Evolutionary conservation across 176 grass and related monocot species (phyloP).

Genomic region (Hyparrhenia diplandra): DNA sequence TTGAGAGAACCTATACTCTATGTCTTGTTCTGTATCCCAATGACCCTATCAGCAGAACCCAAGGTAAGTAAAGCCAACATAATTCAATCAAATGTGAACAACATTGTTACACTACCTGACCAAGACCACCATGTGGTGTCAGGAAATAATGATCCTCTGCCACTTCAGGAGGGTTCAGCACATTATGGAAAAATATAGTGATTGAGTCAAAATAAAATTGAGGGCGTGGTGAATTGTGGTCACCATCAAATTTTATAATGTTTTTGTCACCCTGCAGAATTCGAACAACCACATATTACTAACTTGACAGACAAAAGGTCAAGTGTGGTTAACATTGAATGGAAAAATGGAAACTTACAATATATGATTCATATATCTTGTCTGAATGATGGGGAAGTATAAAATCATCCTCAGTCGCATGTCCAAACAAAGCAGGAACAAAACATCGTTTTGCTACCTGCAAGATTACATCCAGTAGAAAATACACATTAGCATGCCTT

Average conservation of each 20-base stretch:
- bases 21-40: conserved; percentile 71
- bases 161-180: conserved; percentile 75
- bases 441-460: conserved; percentile 91
- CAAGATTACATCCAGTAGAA: conserved; percentile 26
- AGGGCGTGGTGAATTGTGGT: conserved; percentile 96
- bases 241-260: conserved; percentile 99
- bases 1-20: conserved; percentile 59
- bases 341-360: conserved; percentile 46
- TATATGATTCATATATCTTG: conserved; percentile 79
- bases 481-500: neutral
- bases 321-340: neutral
- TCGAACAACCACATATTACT: conserved; percentile 29
- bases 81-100: neutral
- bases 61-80: conserved; percentile 29
- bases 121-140: conserved; percentile 40
- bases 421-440: conserved; percentile 89
- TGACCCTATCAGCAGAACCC: conserved; percentile 47
- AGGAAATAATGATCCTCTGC: conserved; percentile 59
- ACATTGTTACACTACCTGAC: conserved; percentile 46
- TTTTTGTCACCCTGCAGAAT: conserved; percentile 95
- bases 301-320: conserved; percentile 20
- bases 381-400: conserved; percentile 96
- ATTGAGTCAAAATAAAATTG: conserved; percentile 98
- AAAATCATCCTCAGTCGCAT: conserved; percentile 96
- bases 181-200: conserved; percentile 99